Percentiles rank a stretch among this genome's conserved stretches.
Conservation (phyloP, 192 early-diverging fungal genomes). For the Glomus cerebriforme region DNA sequence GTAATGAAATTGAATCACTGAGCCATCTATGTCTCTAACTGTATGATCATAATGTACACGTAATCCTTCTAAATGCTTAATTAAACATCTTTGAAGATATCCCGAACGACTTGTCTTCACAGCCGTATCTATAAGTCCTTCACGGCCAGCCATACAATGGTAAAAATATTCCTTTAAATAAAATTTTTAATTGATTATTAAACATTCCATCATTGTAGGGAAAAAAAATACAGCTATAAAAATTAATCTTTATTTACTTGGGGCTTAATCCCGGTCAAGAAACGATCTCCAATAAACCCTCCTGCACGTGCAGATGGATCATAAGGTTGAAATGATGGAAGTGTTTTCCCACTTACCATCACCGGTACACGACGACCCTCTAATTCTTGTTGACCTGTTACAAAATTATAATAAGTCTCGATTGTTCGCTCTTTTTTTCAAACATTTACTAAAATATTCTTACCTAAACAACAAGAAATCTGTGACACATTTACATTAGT, state of each 20-base stretch:
- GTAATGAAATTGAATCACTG: slow-evolving; percentile 96
- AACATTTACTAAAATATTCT: not conserved
- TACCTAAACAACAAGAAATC: slow-evolving; percentile 92
- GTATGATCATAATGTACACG: slow-evolving; percentile 96
- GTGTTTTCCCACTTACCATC: slow-evolving; percentile 95
- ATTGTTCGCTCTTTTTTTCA: not conserved
- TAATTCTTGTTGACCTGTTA: slow-evolving; percentile 94
- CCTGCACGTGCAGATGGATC: slow-evolving; percentile 90
- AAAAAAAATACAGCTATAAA: too few species aligned
- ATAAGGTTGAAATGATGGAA: slow-evolving; percentile 92
- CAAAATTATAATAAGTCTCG: not conserved
- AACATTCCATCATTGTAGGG: too few species aligned
- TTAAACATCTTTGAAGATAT: slow-evolving; percentile 98
- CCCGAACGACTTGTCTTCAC: slow-evolving; percentile 99
- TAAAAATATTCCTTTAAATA: slow-evolving; percentile 67
- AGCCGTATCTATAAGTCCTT: slow-evolving; percentile 99
- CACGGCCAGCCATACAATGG: slow-evolving; percentile 99
- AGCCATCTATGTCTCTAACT: slow-evolving; percentile 94
- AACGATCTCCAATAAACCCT: slow-evolving; percentile 96
- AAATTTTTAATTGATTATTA: not conserved
- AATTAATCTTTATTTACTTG: slow-evolving; percentile 67
- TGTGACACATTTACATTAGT: slow-evolving; percentile 93
- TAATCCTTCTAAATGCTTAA: slow-evolving; percentile 97
- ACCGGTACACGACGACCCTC: slow-evolving; percentile 97
- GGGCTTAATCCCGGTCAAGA: slow-evolving; percentile 98